phyloP scores from a whole-genome alignment of 495 filamentous ascomycete species.

The Parachaetomium inaequale region DNA sequence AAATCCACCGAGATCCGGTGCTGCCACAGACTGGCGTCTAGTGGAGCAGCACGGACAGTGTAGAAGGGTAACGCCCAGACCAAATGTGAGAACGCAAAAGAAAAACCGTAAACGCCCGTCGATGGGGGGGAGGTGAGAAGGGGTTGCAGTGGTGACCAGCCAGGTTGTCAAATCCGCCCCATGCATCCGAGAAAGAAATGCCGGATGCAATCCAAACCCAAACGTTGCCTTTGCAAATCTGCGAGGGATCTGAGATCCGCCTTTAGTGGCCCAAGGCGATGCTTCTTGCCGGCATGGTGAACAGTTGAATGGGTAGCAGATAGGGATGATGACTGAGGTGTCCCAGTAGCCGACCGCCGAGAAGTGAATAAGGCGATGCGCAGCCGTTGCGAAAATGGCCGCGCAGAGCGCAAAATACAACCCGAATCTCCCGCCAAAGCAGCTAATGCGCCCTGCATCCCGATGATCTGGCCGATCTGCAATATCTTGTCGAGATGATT shows the following conservation, averaged over 20 bases:
- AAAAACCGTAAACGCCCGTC: neutral
- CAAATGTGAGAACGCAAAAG: neutral
- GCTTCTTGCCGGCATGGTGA: neutral
- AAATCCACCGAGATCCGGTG: neutral
- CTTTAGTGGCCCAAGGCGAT: neutral
- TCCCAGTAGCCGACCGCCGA: neutral
- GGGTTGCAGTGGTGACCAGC: neutral
- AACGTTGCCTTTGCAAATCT: neutral
- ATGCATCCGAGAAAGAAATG: neutral
- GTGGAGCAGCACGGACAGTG: neutral
- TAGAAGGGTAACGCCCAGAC: neutral
- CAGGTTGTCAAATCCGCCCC: neutral
- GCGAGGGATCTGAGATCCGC: neutral
- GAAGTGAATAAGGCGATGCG: neutral
- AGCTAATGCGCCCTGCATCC: neutral
- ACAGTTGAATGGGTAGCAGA: neutral
- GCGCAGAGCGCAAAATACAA: slow-evolving; percentile 1
- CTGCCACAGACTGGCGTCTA: neutral
- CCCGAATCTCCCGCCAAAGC: neutral
- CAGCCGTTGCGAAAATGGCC: neutral
- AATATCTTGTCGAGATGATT: neutral
- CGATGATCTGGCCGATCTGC: neutral
- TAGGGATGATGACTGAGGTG: neutral
- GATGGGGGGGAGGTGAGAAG: no score
- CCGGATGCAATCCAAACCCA: neutral